Evolutionary conservation across 2,329 filamentous ascomycete species (phyloP).

Genomic region (Colletotrichum cordylinicola): DNA sequence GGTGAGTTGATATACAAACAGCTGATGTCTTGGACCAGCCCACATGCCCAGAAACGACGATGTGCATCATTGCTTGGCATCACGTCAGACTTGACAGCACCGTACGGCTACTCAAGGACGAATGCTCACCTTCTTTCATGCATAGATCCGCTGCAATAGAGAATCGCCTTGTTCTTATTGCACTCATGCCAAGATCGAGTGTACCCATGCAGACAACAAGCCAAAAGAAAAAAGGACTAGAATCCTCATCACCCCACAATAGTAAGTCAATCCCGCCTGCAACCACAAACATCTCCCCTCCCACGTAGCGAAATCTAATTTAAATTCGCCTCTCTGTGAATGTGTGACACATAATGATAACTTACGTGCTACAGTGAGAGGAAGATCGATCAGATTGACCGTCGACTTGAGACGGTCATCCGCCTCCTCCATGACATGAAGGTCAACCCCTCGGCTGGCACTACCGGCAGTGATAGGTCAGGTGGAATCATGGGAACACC

Average conservation of each 20-base stretch:
- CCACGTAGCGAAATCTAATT: background rate
- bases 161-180: constrained; percentile 42
- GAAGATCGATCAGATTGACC: constrained; percentile 44
- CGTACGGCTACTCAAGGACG: background rate
- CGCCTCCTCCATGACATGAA: constrained; percentile 39
- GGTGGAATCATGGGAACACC: background rate
- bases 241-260: constrained; percentile 41
- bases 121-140: background rate
- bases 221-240: constrained; percentile 41
- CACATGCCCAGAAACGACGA: background rate
- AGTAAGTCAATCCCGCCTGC: constrained; percentile 31
- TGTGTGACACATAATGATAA: background rate
- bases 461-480: background rate
- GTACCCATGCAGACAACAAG: constrained; percentile 35
- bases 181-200: constrained; percentile 40
- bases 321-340: background rate
- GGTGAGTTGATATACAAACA: constrained; percentile 26
- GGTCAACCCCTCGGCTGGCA: constrained; percentile 25
- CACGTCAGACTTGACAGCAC: background rate
- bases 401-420: constrained; percentile 38
- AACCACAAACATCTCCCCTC: background rate
- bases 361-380: constrained; percentile 31
- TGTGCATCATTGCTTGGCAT: background rate
- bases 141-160: constrained; percentile 41
- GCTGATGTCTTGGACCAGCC: background rate